A percentile compares a stretch with the other conserved stretches of the same genome.
Conservation (phyloP, 805 yeast species). For the Barnettozyma wickerhamii region DNA sequence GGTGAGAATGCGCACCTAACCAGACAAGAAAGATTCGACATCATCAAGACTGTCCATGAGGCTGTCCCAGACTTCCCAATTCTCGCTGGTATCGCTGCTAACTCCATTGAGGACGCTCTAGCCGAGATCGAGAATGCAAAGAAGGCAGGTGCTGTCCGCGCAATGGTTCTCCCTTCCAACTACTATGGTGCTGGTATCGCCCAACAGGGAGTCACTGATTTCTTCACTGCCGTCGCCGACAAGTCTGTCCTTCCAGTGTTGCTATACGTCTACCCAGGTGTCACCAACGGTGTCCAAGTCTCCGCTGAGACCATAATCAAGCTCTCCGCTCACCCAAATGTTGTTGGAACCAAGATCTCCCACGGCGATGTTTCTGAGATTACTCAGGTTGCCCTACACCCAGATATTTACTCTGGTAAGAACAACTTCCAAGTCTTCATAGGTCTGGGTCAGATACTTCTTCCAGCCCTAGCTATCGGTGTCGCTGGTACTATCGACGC, state of each 20-base stretch:
- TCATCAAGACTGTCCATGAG: slow-evolving; percentile 31
- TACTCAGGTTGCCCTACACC: slow-evolving; percentile 40
- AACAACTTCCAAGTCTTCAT: slow-evolving; percentile 42
- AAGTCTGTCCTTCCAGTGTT: slow-evolving; percentile 34
- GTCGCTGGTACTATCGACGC: slow-evolving; percentile 50
- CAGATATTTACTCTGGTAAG: slow-evolving; percentile 29
- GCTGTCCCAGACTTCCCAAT: slow-evolving; percentile 38
- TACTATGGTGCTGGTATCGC: slow-evolving; percentile 44
- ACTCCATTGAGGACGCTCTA: slow-evolving; percentile 41
- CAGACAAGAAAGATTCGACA: slow-evolving; percentile 37
- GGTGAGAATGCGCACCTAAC: slow-evolving; percentile 53
- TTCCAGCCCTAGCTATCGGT: slow-evolving; percentile 45
- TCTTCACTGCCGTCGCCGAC: slow-evolving; percentile 38
- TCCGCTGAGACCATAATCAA: slow-evolving; percentile 32
- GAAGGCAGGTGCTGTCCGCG: slow-evolving; percentile 36
- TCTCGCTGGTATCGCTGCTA: slow-evolving; percentile 46
- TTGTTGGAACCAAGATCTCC: slow-evolving; percentile 49
- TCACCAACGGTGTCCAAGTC: slow-evolving; percentile 33
- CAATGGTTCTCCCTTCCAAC: slow-evolving; percentile 40
- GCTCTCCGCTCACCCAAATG: slow-evolving; percentile 35
- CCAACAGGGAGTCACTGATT: slow-evolving; percentile 44
- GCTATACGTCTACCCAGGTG: slow-evolving; percentile 42
- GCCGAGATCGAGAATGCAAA: slow-evolving; percentile 34
- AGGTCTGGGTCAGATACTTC: slow-evolving; percentile 48
- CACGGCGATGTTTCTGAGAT: slow-evolving; percentile 48